These are phyloP conservation scores for Boletus pseudopeckii DNA, from an alignment of 768 basidiomycete species.

Conservation along the genomic window DNA sequence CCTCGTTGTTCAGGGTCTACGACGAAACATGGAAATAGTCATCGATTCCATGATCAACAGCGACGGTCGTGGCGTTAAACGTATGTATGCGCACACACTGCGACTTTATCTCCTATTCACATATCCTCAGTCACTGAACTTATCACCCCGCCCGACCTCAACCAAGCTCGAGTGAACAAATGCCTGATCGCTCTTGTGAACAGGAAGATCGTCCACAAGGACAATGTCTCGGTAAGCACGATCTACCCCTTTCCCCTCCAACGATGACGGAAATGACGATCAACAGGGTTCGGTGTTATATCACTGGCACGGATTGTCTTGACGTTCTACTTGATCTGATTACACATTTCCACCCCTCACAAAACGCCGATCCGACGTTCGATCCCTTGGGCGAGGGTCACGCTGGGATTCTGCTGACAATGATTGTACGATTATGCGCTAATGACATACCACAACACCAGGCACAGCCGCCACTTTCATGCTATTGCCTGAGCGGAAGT, in stretches of 20 bases:
- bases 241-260: not conserved
- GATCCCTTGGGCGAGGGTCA: not conserved
- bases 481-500: too few species aligned
- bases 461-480: not conserved
- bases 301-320: constrained; percentile 59
- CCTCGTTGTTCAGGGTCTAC: constrained; percentile 49
- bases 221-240: constrained; percentile 53
- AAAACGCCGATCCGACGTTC: not conserved
- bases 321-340: not conserved
- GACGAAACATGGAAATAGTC: constrained; percentile 76
- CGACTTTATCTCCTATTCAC: not conserved
- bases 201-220: constrained; percentile 79
- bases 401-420: not conserved
- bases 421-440: not conserved
- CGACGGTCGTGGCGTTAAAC: constrained; percentile 55
- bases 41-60: constrained; percentile 74
- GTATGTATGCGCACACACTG: constrained; percentile 37
- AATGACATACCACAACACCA: not conserved
- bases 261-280: not conserved
- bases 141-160: constrained; percentile 75
- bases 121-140: constrained; percentile 64
- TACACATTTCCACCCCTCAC: not conserved
- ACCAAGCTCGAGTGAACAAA: constrained; percentile 89
- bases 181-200: constrained; percentile 89
- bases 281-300: constrained; percentile 63